Evolutionary conservation across 23 red algal species (phyloP).

Genomic region (Gracilaria caudata): DNA sequence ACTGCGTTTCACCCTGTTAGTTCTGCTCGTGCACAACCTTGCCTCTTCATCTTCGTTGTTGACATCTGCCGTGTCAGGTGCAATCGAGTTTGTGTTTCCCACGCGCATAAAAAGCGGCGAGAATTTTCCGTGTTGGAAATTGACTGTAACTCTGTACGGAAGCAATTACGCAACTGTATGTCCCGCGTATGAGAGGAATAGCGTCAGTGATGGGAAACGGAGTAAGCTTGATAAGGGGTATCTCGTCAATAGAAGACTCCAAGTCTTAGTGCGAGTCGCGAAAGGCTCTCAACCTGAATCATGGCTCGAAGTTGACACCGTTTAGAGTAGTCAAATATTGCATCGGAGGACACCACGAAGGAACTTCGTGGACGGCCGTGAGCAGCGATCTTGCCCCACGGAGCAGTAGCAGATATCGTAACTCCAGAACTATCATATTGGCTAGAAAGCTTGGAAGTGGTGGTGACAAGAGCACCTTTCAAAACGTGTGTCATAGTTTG

Average conservation of each 20-base stretch:
- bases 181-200: background rate
- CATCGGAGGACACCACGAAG: background rate
- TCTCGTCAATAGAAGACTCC: conserved; percentile 12
- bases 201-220: no score
- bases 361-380: background rate
- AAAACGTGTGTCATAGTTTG: conserved; percentile 12
- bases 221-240: no score
- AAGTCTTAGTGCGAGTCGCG: background rate
- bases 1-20: no score
- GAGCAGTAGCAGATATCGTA: background rate
- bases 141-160: no score
- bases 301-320: background rate
- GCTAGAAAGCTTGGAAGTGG: conserved; percentile 15
- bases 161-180: no score
- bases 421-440: background rate
- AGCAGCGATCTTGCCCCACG: conserved; percentile 12
- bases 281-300: background rate
- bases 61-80: no score
- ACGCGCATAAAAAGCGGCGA: no score
- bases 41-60: no score
- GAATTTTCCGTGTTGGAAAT: no score
- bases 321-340: background rate
- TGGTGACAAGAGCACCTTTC: conserved; percentile 14
- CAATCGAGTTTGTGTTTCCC: no score
- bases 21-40: no score